Conservation (phyloP, 371 early-diverging fungal species). For the Actinomortierella ambigua region DNA sequence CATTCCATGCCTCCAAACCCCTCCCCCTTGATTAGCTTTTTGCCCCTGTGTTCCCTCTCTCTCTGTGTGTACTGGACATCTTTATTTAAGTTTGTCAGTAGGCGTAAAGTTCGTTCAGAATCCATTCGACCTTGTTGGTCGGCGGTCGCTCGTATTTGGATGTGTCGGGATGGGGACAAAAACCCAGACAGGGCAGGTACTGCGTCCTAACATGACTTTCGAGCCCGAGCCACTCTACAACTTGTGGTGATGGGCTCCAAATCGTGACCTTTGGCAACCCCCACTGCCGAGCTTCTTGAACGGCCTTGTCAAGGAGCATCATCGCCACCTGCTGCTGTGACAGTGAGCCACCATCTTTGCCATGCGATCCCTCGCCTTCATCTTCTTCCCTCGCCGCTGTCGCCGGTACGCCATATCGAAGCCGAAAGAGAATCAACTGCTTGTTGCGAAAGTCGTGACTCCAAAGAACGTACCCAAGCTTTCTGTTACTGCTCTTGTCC, state of each 20-base stretch:
- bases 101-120: not conserved
- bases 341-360: too few species aligned
- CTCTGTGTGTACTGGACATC: too few species aligned
- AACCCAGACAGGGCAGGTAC: not conserved
- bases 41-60: too few species aligned
- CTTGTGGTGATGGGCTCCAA: not conserved
- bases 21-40: too few species aligned
- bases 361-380: too few species aligned
- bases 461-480: too few species aligned
- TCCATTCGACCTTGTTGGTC: not conserved
- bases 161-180: not conserved
- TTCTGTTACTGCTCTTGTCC: too few species aligned
- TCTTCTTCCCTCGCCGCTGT: too few species aligned
- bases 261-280: not conserved
- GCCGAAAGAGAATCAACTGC: too few species aligned
- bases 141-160: not conserved
- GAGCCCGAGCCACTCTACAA: not conserved
- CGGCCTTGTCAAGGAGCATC: not conserved
- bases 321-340: not conserved
- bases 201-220: not conserved
- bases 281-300: not conserved
- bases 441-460: too few species aligned
- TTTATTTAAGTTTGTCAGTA: not conserved
- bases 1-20: too few species aligned
- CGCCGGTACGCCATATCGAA: too few species aligned